These are phyloP conservation scores for Agroathelia rolfsii DNA, from an alignment of 1,284 basidiomycete species.

Conservation along the genomic window DNA sequence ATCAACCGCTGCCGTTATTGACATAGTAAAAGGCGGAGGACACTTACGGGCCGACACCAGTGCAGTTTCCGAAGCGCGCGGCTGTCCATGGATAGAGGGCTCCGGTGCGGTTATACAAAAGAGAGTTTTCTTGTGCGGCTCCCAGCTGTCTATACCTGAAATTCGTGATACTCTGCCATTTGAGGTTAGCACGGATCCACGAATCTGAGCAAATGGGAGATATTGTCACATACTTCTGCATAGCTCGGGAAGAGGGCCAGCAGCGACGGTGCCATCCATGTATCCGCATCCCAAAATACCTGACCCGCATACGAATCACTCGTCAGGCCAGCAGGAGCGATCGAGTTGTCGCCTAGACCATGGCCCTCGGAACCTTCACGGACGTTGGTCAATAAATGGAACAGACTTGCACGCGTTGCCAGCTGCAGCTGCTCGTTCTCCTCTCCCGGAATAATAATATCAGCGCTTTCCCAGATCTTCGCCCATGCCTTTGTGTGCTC, in stretches of 20 bases:
- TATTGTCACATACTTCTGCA: not conserved
- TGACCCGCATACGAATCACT: constrained; percentile 3
- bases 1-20: not conserved
- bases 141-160: constrained; percentile 3
- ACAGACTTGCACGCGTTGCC: constrained; percentile 1
- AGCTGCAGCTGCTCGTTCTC: constrained; percentile 2
- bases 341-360: constrained; percentile 3
- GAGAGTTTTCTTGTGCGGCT: constrained; percentile 1
- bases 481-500: constrained; percentile 2
- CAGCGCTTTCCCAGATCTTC: constrained; percentile 2
- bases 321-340: constrained; percentile 5
- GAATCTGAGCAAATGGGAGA: not conserved
- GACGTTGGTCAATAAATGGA: constrained; percentile 2
- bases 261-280: constrained; percentile 4
- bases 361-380: not conserved
- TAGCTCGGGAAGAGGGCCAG: constrained; percentile 2
- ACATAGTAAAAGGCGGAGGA: not conserved
- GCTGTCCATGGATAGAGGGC: constrained; percentile 4
- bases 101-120: constrained; percentile 1
- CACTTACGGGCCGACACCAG: constrained; percentile 4
- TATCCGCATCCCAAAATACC: constrained; percentile 6
- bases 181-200: not conserved
- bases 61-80: constrained; percentile 4
- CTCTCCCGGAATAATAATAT: constrained; percentile 3
- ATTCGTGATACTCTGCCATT: constrained; percentile 3